A percentile compares a stretch with the other conserved stretches of the same genome.
phyloP scores from a whole-genome alignment of 1,284 basidiomycete species.

The Serendipita sp. region DNA sequence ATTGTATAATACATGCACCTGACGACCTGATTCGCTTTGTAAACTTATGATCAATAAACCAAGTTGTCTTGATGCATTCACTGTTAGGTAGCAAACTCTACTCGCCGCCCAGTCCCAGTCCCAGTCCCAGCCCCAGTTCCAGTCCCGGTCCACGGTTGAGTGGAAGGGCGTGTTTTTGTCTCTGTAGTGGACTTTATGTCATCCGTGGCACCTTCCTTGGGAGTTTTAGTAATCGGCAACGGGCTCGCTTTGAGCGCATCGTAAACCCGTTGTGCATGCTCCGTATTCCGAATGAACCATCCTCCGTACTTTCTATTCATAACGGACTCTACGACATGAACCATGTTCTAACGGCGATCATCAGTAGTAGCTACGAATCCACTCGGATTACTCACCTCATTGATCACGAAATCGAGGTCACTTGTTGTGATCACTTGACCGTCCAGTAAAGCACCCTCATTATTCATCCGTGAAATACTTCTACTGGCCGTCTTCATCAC shows the following conservation, averaged over 20 bases:
- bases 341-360: constrained; percentile 58
- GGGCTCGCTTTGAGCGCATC: constrained; percentile 64
- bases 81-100: background rate
- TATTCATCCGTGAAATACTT: constrained; percentile 48
- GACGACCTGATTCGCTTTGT: too few species aligned
- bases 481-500: constrained; percentile 82
- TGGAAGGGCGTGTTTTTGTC: background rate
- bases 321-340: constrained; percentile 88
- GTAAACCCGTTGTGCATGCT: constrained; percentile 72
- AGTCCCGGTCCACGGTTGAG: background rate
- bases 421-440: constrained; percentile 81
- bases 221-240: constrained; percentile 29
- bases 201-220: background rate
- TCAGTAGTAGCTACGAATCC: background rate
- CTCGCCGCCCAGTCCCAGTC: background rate
- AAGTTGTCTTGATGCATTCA: too few species aligned
- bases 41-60: too few species aligned
- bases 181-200: background rate
- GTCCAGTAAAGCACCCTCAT: constrained; percentile 51
- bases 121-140: background rate
- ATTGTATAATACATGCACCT: too few species aligned
- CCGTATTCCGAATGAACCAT: constrained; percentile 93
- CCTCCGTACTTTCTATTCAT: constrained; percentile 86
- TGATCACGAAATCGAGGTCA: constrained; percentile 90
- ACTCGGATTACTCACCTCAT: constrained; percentile 46